A percentile compares a stretch with the other conserved stretches of the same genome.
Evolutionary conservation across 208 protist species (phyloP).

Genomic region (Crithidia mellificae): DNA sequence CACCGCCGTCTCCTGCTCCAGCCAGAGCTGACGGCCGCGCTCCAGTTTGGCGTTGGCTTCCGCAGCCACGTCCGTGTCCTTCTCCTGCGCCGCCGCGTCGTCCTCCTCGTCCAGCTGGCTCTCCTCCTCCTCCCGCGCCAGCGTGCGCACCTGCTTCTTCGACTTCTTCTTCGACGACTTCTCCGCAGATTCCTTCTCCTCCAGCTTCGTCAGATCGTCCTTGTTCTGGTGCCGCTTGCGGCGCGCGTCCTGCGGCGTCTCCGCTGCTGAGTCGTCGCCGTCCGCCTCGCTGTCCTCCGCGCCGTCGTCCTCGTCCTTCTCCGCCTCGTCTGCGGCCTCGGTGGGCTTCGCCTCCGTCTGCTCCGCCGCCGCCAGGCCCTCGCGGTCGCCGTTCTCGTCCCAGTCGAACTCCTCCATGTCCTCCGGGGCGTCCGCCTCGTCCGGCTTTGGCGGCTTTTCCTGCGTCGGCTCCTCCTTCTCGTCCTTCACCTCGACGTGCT

Average conservation of each 20-base stretch:
- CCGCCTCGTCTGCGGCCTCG: slow-evolving; percentile 21
- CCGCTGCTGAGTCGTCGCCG: slow-evolving; percentile 30
- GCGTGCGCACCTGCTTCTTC: slow-evolving; percentile 44
- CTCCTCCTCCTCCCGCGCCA: slow-evolving; percentile 24
- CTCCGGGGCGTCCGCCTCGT: slow-evolving; percentile 37
- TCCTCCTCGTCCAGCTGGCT: slow-evolving; percentile 38
- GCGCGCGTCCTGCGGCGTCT: slow-evolving; percentile 45
- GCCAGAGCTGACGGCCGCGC: slow-evolving; percentile 86
- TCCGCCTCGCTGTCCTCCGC: slow-evolving; percentile 25
- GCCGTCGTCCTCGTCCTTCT: slow-evolving; percentile 30
- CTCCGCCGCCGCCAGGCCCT: slow-evolving; percentile 43
- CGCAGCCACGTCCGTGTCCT: slow-evolving; percentile 24
- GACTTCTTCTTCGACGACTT: slow-evolving; percentile 46
- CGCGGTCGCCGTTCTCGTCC: slow-evolving; percentile 68
- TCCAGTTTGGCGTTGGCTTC: slow-evolving; percentile 50
- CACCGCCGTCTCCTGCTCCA: slow-evolving; percentile 91
- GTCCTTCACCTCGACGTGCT: slow-evolving; percentile 75
- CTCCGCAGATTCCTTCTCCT: slow-evolving; percentile 40
- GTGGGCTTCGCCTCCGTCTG: slow-evolving; percentile 36
- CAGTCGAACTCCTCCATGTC: slow-evolving; percentile 62
- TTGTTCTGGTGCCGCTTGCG: slow-evolving; percentile 35
- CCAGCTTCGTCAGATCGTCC: slow-evolving; percentile 55
- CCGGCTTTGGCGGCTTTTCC: slow-evolving; percentile 43
- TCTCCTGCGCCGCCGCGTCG: slow-evolving; percentile 27
- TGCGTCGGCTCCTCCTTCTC: slow-evolving; percentile 46